Evolutionary conservation across 2,329 filamentous ascomycete genomes (phyloP), one percentile per base, ranked within the genome.

Genomic region (Nigrograna mackinnonii): DNA sequence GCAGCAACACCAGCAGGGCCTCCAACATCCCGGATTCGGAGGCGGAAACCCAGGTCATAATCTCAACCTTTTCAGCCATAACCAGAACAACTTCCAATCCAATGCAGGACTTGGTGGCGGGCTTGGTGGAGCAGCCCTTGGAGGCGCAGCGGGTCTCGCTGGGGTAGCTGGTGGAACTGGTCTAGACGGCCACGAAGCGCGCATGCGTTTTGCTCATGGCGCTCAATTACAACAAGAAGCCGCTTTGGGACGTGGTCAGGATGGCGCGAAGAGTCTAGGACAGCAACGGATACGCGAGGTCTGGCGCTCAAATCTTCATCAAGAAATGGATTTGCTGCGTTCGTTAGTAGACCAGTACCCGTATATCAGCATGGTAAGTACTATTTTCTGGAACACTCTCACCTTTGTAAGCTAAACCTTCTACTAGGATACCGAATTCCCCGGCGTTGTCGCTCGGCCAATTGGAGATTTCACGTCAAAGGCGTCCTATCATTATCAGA

Each of bases 401-500:
- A 13, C 9, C 16, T 33, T 12, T 17, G 13, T 33, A 21, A 35
- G 19, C 41, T 44, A 31, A 46, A 19, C 11, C 7, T 7, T 20
- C 7, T 35, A 38, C 16, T 37, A 96, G 91, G 94, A 99, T 67
- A 96, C 94, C 18, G 92, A 97, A 67, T 99, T 99, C 58, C 94
- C 94, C n/a, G 94, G 94, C 43, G 91, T 99, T 39, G 92, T 99
- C 39, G 90, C 92, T 19, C 83, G 94, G 55, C 94, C 94, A 2
- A 97, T 99, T 79, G 94, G 94, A 36, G 84, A 87, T 42, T 99
- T 99, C 69, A 84, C 87, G 46, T 94, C 89, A 45, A 97, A 96
- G 74, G 94, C 91, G 53, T 92, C 96, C 60, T 99, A 99, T 66
- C 94, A 99, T 68, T 99, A 99, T 72, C 94, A 99, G 76, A 97